Evolutionary conservation across 176 grass and related monocot genomes (phyloP).

Genomic region (Oryza glumipatula): DNA sequence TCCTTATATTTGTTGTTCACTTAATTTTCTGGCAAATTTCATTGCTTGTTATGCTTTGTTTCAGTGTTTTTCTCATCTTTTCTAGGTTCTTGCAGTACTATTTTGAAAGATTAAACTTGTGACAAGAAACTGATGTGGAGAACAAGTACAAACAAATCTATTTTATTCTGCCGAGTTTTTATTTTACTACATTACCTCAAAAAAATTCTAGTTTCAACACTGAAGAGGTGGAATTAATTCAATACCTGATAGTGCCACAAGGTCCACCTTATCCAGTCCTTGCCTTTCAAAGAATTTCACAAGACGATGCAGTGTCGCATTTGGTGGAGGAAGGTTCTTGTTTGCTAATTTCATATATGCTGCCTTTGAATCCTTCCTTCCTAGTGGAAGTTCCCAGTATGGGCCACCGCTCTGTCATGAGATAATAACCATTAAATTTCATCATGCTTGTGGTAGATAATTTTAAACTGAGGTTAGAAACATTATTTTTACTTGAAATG

Average conservation of each 20-base stretch:
- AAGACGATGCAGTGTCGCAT: constrained; percentile 66
- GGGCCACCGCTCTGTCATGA: constrained; percentile 70
- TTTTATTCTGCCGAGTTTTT: not conserved
- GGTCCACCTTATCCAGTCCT: constrained; percentile 68
- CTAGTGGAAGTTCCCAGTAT: constrained; percentile 82
- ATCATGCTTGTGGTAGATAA: constrained; percentile 11
- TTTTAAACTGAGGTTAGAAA: not conserved
- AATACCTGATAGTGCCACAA: constrained; percentile 77
- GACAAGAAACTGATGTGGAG: not conserved
- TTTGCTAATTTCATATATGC: constrained; percentile 85
- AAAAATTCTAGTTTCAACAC: constrained; percentile 4
- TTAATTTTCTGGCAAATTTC: constrained; percentile 21
- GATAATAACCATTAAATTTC: not conserved
- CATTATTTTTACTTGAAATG: constrained; percentile 2
- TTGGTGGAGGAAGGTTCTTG: constrained; percentile 81
- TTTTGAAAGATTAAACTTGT: constrained; percentile 28
- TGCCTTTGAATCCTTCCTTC: constrained; percentile 78
- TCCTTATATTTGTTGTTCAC: not conserved
- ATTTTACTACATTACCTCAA: constrained; percentile 15
- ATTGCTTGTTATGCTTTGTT: not conserved
- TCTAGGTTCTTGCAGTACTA: constrained; percentile 1
- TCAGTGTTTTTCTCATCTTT: not conserved
- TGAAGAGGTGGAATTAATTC: constrained; percentile 5
- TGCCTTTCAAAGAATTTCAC: constrained; percentile 67
- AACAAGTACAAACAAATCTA: constrained; percentile 1